A percentile compares a stretch with the other conserved stretches of the same genome.
These are phyloP conservation scores for Aureococcus anophagefferens DNA, from an alignment of 108 stramenopile species.

Conservation along the genomic window DNA sequence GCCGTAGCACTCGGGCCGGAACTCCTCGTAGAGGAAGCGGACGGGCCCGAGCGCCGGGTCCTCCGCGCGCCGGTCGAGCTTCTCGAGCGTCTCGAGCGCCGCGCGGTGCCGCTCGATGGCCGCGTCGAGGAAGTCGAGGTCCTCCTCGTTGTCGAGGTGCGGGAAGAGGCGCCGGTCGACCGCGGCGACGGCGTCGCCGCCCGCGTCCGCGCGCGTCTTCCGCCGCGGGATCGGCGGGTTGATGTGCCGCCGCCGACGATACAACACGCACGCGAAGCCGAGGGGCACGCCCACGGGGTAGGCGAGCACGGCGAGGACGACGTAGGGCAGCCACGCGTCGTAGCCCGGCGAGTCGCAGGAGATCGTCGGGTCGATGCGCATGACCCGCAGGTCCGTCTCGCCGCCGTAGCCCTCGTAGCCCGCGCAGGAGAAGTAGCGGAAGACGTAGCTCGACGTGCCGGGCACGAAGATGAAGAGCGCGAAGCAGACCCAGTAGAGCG, in stretches of 20 bases:
- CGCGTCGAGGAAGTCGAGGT: too few relatives aligned
- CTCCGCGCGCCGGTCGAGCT: too few relatives aligned
- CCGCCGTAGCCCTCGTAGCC: background rate
- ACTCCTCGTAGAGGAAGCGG: constrained; percentile 12
- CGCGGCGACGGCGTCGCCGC: too few relatives aligned
- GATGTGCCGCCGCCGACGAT: background rate
- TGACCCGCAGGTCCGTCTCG: background rate
- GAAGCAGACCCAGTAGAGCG: too few relatives aligned
- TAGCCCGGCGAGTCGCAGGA: background rate
- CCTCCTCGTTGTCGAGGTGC: too few relatives aligned
- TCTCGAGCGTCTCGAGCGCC: too few relatives aligned
- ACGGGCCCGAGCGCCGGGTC: too few relatives aligned
- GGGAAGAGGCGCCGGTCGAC: too few relatives aligned
- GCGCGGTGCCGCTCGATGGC: too few relatives aligned
- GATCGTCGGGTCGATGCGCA: constrained; percentile 2
- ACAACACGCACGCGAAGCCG: background rate
- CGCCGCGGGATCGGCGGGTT: too few relatives aligned
- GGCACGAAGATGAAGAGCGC: constrained; percentile 3
- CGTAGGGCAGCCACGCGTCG: background rate
- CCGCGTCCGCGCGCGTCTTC: too few relatives aligned
- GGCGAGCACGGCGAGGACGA: background rate
- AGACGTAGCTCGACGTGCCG: background rate
- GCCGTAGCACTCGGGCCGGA: constrained; percentile 5
- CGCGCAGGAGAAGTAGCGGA: constrained; percentile 3
- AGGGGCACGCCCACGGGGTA: constrained; percentile 12